phyloP scores from a whole-genome alignment of 2,329 filamentous ascomycete genomes.

The Colletotrichum truncatum region DNA sequence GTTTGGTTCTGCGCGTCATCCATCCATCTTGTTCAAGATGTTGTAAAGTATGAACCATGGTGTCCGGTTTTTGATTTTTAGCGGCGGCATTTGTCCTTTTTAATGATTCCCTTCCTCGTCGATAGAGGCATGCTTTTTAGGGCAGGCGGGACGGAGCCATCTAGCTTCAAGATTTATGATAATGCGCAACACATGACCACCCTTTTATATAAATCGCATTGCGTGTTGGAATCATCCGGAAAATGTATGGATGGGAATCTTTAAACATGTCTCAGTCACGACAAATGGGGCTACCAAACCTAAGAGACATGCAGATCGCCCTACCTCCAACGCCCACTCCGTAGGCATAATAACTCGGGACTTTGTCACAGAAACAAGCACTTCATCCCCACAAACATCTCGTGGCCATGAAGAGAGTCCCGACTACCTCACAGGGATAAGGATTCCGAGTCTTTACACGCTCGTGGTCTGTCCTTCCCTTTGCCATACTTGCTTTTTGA shows the following conservation, averaged over 20 bases:
- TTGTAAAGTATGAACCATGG: slow-evolving; percentile 14
- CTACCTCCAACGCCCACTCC: no score
- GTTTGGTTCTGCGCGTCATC: slow-evolving; percentile 14
- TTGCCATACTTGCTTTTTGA: slow-evolving; percentile 19
- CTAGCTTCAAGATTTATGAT: slow-evolving; percentile 1
- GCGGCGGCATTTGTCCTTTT: not conserved
- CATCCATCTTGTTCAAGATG: slow-evolving; percentile 8
- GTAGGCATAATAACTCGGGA: no score
- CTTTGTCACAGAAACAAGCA: no score
- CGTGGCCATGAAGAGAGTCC: no score
- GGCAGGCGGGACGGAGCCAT: not conserved
- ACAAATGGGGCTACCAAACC: no score
- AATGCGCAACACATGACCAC: not conserved
- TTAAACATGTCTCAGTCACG: no score
- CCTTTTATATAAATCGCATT: not conserved
- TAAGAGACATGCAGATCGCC: no score
- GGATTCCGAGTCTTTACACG: not conserved
- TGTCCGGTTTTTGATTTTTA: not conserved
- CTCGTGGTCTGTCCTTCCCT: not conserved
- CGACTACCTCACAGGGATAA: no score
- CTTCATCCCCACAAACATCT: no score
- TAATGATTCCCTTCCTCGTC: slow-evolving; percentile 20
- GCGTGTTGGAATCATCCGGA: not conserved
- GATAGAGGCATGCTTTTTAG: slow-evolving; percentile 7
- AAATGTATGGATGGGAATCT: no score